Evolutionary conservation across 805 yeast genomes (phyloP), one percentile per base, ranked within the genome.

Genomic region (Yamadazyma kitorensis): DNA sequence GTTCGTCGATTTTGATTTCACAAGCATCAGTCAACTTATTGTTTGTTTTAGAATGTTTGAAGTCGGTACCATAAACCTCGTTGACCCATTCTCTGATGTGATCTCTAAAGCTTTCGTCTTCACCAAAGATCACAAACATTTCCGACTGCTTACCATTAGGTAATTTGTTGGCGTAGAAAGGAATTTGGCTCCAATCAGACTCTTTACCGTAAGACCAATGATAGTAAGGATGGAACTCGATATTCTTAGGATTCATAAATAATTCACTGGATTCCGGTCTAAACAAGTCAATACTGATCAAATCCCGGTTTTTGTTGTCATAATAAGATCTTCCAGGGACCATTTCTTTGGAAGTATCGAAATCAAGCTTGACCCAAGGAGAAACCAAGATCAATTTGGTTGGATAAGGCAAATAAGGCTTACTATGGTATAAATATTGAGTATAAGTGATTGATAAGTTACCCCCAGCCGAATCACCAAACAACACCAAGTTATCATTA

Each of bases 391-490:
- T 29, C 29, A 56, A 43, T 33, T 59, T 51, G 4, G 40, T 43
- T 1, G 69, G 70, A 39, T 41, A 55, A 1, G 49, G 40, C 18
- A 47, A 36, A 3, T 34, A 25, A 6, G 45, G 41, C 3, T 36
- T 40, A 20, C 37, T 34, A 2, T 23, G 24, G 26, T 50, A 49
- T 41, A 64, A 45, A 27, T 40, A 52, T 33, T 62, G 60, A 11
- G 62, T 43, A 37, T 54, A 57, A 12, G 49, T 48, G 14, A 65
- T 41, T 15, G 57, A 43, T 38, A 64, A 49, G 40, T 63, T 56
- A 5, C 66, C 69, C 22, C 71, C 71, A 13, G 68, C 68, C 2
- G 69, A 62, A 40, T 64, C 71, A 2, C 71, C 70, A 44, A 64
- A 39, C 9, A 64, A 45, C 3, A 50, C 45, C 4, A 64, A 47